phyloP scores from a whole-genome alignment of 2,329 filamentous ascomycete genomes.

The Colletotrichum sp. region DNA sequence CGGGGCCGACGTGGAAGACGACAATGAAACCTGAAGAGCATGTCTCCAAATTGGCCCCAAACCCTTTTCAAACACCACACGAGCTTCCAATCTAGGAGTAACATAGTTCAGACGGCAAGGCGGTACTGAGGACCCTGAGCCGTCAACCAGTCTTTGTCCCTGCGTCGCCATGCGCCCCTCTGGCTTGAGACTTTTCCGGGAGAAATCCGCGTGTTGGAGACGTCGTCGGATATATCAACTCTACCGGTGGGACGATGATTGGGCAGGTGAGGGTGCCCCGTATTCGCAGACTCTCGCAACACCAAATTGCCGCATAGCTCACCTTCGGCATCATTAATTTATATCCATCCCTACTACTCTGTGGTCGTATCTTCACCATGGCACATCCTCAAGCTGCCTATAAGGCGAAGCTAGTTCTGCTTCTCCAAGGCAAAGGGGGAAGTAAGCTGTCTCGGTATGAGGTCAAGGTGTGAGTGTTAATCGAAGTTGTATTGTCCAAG shows the following conservation, averaged over 20 bases:
- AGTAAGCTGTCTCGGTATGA: background rate
- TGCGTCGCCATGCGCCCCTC: background rate
- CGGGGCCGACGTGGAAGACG: background rate
- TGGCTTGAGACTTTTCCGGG: background rate
- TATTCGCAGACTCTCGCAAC: background rate
- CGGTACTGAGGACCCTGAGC: background rate
- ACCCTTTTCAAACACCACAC: background rate
- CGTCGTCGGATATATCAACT: background rate
- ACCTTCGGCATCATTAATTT: background rate
- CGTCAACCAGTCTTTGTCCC: background rate
- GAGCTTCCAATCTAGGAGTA: background rate
- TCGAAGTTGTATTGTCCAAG: background rate
- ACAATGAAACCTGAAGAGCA: background rate
- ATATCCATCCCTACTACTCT: background rate
- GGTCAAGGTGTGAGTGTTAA: background rate
- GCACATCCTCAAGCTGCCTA: background rate
- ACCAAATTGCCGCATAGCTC: background rate
- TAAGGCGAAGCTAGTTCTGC: too few species aligned
- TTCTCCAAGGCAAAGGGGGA: too few species aligned
- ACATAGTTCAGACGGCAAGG: accelerated
- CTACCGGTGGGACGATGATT: background rate
- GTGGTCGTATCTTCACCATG: background rate
- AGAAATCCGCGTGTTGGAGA: background rate
- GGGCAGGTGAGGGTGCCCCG: background rate
- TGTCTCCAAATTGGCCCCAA: background rate